Conservation (phyloP, 352 stramenopile genomes). For the Phytophthora sp. region DNA sequence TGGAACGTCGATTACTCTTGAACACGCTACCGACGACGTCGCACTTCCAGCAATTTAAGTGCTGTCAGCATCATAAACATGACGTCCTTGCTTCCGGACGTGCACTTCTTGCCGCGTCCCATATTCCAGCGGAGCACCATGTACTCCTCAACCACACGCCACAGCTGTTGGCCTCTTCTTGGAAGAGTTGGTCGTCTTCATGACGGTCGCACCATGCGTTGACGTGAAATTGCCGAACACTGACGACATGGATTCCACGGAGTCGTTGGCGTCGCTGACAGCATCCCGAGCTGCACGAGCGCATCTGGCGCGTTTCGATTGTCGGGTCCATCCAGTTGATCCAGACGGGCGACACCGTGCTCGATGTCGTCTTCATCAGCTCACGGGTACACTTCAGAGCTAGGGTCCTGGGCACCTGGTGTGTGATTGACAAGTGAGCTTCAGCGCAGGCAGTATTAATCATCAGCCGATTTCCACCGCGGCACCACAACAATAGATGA, state of each 20-base stretch:
- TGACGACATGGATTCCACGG: neutral
- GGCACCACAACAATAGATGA: too few species aligned
- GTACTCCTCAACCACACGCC: constrained; percentile 3
- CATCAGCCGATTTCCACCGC: too few species aligned
- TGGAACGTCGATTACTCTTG: constrained; percentile 4
- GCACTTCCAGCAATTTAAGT: constrained; percentile 7
- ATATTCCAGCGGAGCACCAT: constrained; percentile 15
- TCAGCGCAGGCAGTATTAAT: too few species aligned
- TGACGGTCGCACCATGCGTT: neutral
- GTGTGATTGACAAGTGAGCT: neutral
- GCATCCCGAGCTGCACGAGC: neutral
- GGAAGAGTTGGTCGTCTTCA: constrained; percentile 11
- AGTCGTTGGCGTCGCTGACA: neutral
- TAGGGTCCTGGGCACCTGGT: constrained; percentile 3
- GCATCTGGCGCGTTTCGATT: constrained; percentile 12
- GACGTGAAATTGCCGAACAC: constrained; percentile 10
- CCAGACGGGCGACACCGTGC: constrained; percentile 4
- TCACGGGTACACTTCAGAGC: neutral
- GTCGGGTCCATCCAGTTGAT: neutral
- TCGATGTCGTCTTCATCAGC: constrained; percentile 12
- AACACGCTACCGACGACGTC: constrained; percentile 14
- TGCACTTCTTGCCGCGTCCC: constrained; percentile 18
- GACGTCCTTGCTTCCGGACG: constrained; percentile 9
- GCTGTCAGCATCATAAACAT: constrained; percentile 1
- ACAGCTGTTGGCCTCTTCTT: constrained; percentile 6